Evolutionary conservation across 306 rosid species (phyloP), one percentile per base, ranked within the genome.

Genomic region (Cucurbita moschata): DNA sequence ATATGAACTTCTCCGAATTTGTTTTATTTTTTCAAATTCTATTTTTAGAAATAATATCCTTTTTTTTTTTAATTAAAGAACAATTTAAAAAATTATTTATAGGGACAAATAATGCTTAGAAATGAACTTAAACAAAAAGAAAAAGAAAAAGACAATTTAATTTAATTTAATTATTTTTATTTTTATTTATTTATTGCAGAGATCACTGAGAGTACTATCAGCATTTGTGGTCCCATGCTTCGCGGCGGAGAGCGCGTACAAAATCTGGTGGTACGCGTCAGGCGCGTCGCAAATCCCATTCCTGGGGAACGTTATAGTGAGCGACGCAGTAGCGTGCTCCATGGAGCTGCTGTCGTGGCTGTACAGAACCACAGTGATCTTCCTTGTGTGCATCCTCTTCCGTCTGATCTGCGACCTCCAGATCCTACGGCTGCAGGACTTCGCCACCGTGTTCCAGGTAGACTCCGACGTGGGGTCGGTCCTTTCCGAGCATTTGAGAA

Each of bases 231-330:
- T 80, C 11, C 97, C 98, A 8, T 86, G 94, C 79, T 81, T 93
- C 15, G 60, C 74, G 5, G 96, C 86, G 0, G 94, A 88, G 87
- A n/a, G 82, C 71, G 92, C 89, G 68, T 94, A 88, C 88, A 90
- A 94, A 79, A 83, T 94, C 76, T 94, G 98, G 98, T 94, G 98
- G 97, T 94, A 94, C 77, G 82, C 95, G 18, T 90, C 98, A 0
- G 98, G 93, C 75, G 92, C 84, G 3, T 83, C 92, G 7, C 89
- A 82, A 40, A 94, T 94, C 62, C 96, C 98, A 0, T 90, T 83
- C 72, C 1, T 94, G 15, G 98, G 96, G 0, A 89, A 86, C 59
- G 88, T 85, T 5, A 79, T 85, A 64, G 75, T 83, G 39, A 90
- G 97, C 9, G 97, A 88, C 72, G 63, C 78, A 4, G 88, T 84